Percentiles rank a stretch among this genome's conserved stretches.
Evolutionary conservation across 2,329 filamentous ascomycete genomes (phyloP).

Genomic region (Ambrosiella beaveri): DNA sequence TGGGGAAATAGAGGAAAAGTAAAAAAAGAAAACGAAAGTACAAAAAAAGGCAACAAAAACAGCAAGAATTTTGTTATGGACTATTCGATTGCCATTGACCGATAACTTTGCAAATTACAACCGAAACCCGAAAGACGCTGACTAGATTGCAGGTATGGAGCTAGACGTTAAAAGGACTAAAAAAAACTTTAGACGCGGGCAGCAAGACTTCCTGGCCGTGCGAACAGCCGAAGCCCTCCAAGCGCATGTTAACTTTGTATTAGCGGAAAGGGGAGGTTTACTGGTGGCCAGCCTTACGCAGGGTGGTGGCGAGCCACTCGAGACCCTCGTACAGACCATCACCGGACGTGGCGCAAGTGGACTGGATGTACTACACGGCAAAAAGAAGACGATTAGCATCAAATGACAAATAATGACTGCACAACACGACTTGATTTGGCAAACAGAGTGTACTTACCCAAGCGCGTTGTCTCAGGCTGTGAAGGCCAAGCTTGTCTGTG

Average conservation of each 20-base stretch:
- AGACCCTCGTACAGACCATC: slow-evolving; percentile 99
- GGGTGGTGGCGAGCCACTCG: slow-evolving; percentile 73
- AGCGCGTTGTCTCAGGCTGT: slow-evolving; percentile 94
- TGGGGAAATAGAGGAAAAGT: slow-evolving; percentile 13
- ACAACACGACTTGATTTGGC: neutral
- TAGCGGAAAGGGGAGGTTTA: slow-evolving; percentile 24
- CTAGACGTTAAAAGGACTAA: slow-evolving; percentile 13
- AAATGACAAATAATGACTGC: slow-evolving; percentile 15
- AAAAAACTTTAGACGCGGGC: slow-evolving; percentile 11
- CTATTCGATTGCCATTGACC: slow-evolving; percentile 38
- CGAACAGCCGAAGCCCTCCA: slow-evolving; percentile 11
- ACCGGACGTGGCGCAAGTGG: slow-evolving; percentile 94
- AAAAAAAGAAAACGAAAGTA: slow-evolving; percentile 13
- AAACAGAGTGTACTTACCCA: slow-evolving; percentile 59
- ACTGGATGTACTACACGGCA: slow-evolving; percentile 76
- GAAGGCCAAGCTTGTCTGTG: slow-evolving; percentile 98
- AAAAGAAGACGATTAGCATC: neutral
- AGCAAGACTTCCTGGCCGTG: slow-evolving; percentile 6
- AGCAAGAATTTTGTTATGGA: slow-evolving; percentile 24
- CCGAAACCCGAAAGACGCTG: slow-evolving; percentile 28
- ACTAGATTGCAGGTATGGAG: slow-evolving; percentile 13
- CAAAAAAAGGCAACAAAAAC: slow-evolving; percentile 14
- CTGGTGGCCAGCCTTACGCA: slow-evolving; percentile 56
- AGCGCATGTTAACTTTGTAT: slow-evolving; percentile 13
- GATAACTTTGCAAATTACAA: slow-evolving; percentile 41